Percentiles rank a stretch among this genome's conserved stretches.
Evolutionary conservation across 2,329 filamentous ascomycete species (phyloP).

Genomic region (Aspergillus jensenii): DNA sequence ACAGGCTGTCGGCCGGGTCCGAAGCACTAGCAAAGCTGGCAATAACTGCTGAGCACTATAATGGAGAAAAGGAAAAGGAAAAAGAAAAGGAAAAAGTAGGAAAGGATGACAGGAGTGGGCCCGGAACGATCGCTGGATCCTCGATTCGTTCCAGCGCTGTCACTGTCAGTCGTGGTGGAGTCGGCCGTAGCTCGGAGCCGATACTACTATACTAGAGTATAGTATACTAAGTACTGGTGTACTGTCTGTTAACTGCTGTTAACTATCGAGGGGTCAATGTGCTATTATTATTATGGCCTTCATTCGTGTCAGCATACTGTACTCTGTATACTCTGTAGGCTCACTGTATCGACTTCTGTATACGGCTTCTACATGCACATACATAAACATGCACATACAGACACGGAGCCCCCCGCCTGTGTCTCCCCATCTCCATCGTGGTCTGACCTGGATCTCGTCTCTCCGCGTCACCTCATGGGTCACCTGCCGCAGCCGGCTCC

Average conservation of each 20-base stretch:
- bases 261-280: no score
- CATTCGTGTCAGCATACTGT: no score
- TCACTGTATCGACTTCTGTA: no score
- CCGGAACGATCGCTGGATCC: slow-evolving; percentile 5
- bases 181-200: slow-evolving; percentile 11
- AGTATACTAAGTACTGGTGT: no score
- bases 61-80: neutral
- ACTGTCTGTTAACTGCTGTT: no score
- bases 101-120: neutral
- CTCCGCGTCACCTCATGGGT: neutral
- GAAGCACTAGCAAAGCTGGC: slow-evolving; percentile 1
- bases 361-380: no score
- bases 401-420: neutral
- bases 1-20: slow-evolving; percentile 21
- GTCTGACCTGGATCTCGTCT: neutral
- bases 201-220: neutral
- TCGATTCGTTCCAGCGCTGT: neutral
- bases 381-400: no score
- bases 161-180: neutral
- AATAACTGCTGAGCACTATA: no score
- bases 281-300: no score
- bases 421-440: neutral
- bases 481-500: neutral
- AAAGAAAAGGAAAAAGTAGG: neutral
- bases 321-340: no score